Conservation (phyloP, 1,284 basidiomycete genomes). For the Peniophora sp. region DNA sequence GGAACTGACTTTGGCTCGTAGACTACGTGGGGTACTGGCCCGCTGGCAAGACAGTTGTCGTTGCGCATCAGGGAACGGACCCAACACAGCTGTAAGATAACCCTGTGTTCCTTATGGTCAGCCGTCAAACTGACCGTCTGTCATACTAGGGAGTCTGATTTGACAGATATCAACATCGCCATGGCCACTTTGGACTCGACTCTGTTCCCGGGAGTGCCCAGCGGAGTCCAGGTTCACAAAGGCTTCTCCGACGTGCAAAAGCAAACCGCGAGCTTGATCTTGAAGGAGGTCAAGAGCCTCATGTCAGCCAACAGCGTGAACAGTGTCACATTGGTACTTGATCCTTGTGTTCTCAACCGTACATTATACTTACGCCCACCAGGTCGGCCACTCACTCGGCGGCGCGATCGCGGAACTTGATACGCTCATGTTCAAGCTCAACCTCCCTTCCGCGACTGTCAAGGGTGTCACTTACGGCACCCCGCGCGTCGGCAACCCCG, state of each 20-base stretch:
- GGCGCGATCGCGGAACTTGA: constrained; percentile 33
- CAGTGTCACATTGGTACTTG: constrained; percentile 27
- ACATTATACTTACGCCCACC: not conserved
- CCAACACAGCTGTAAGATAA: constrained; percentile 24
- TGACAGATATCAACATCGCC: constrained; percentile 48
- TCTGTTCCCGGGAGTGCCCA: constrained; percentile 51
- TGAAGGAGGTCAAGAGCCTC: constrained; percentile 28
- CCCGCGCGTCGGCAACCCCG: constrained; percentile 29
- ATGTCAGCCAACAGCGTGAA: constrained; percentile 24
- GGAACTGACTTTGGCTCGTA: constrained; percentile 13
- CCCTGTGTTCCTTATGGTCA: not conserved
- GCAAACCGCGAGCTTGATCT: constrained; percentile 32
- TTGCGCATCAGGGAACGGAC: constrained; percentile 39
- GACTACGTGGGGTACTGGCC: constrained; percentile 35
- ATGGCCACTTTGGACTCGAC: constrained; percentile 29
- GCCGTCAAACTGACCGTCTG: not conserved
- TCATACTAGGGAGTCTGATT: constrained; percentile 34
- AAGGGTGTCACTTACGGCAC: constrained; percentile 31
- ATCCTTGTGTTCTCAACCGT: not conserved
- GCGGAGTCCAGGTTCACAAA: constrained; percentile 40
- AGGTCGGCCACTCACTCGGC: constrained; percentile 32
- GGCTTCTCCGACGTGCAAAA: constrained; percentile 52
- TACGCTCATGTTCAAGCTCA: constrained; percentile 25
- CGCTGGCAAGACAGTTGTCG: constrained; percentile 28
- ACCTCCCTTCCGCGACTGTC: constrained; percentile 26